Base-by-base conservation (phyloP, 2,329 filamentous ascomycete species). In the Penicillium paneum region DNA sequence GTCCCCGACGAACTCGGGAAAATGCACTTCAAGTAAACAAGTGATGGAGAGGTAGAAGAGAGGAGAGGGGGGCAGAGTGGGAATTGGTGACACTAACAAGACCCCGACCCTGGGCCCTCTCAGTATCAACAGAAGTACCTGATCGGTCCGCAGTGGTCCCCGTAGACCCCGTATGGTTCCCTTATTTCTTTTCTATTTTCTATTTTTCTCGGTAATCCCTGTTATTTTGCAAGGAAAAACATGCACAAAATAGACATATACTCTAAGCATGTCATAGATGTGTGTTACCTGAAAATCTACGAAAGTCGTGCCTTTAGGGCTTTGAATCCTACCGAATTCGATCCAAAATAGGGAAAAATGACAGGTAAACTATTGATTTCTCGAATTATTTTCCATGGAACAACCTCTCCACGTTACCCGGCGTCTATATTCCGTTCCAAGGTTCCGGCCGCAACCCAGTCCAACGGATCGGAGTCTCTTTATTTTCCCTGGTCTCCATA, bases 391-490 rank as follows among this genome's bases (percentile, higher is more conserved):
- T 43, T 15, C 31, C 38, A 29, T 47, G 49, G 49, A 32, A 24
- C 31, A n/a, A 24, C 21, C 21, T 38, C 51, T 53, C 51, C 55
- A 57, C 54, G 57, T 57, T 62, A 57, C 57, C 54, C 51, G 54
- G 49, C 49, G 38, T 49, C 45, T 44, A 26, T 34, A 29, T 46
- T 43, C 28, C 28, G 39, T 44, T 54, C 46, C 44, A 49, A 28
- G 46, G 39, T 40, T 52, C 39, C 39, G 28, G 46, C 34, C 45
- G 45, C 44, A 56, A 44, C 60, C 63, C 63, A 64, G 62, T 55
- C 63, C 63, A 59, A 55, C 62, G 63, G 63, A 62, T 49, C 61
- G 61, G 61, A 45, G 49, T 55, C 43, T 28, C 53, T 44, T 59
- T 58, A 43, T 54, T 54, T 53, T 41, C 44, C 50, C n/a, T 35